Conservation (phyloP, 257 asterid species). For the Plectranthus barbatus region DNA sequence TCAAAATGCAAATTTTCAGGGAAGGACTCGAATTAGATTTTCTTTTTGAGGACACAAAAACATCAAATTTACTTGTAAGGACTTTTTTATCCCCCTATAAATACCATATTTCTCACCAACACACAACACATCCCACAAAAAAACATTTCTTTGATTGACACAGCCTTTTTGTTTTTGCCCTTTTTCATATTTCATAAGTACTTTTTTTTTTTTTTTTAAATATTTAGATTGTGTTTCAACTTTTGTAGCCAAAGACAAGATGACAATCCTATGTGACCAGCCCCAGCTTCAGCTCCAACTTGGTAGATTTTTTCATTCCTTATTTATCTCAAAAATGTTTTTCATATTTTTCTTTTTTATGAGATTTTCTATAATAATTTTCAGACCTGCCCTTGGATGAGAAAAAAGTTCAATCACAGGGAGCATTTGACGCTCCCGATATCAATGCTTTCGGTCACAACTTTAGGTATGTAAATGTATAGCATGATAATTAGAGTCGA, state of each 20-base stretch:
- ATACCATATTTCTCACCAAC: constrained; percentile 10
- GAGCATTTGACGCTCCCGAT: constrained; percentile 39
- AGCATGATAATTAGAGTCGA: background rate
- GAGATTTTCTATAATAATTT: background rate
- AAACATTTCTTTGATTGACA: background rate
- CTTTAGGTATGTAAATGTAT: constrained; percentile 30
- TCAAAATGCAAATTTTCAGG: constrained; percentile 12
- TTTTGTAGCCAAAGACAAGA: constrained; percentile 11
- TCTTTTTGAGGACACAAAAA: constrained; percentile 34
- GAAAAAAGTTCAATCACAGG: constrained; percentile 8
- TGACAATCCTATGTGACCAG: constrained; percentile 57
- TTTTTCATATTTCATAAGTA: background rate
- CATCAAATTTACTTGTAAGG: constrained; percentile 34
- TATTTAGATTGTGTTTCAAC: background rate
- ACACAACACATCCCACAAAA: background rate
- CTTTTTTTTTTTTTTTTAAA: background rate
- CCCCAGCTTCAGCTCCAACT: constrained; percentile 30
- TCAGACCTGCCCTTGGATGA: constrained; percentile 30
- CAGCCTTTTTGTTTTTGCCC: background rate
- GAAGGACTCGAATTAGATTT: constrained; percentile 30
- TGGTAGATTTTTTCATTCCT: constrained; percentile 23
- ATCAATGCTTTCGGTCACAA: constrained; percentile 60
- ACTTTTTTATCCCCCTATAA: constrained; percentile 41
- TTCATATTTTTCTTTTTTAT: background rate
- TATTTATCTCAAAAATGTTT: background rate